A percentile compares a stretch with the other conserved stretches of the same genome.
These are phyloP conservation scores for Sporisorium iseilematis-ciliati DNA, from an alignment of 1,284 basidiomycete genomes.

Conservation along the genomic window DNA sequence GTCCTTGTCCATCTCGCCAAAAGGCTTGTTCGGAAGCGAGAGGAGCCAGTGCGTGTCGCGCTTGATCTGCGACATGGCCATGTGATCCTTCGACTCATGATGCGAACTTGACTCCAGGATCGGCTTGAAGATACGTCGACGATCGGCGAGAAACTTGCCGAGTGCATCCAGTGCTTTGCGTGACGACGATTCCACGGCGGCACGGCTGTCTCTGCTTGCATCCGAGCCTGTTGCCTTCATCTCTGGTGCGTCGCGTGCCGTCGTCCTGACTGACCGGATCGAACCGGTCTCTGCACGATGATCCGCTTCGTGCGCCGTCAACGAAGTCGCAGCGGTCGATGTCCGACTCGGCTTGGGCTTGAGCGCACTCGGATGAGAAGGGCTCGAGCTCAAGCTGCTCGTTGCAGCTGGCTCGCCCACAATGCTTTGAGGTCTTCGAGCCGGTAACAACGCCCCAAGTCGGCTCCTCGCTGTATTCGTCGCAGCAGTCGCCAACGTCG, in stretches of 20 bases:
- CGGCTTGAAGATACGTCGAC: slow-evolving; percentile 66
- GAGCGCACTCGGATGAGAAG: slow-evolving; percentile 18
- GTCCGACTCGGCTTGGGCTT: slow-evolving; percentile 35
- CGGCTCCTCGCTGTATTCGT: slow-evolving; percentile 49
- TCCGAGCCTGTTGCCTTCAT: slow-evolving; percentile 35
- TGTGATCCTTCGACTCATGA: slow-evolving; percentile 48
- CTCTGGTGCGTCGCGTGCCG: slow-evolving; percentile 37
- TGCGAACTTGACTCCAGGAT: slow-evolving; percentile 49
- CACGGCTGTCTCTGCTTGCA: slow-evolving; percentile 30
- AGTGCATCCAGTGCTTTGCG: slow-evolving; percentile 62
- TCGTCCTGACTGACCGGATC: slow-evolving; percentile 42
- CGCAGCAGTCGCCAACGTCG: slow-evolving; percentile 29
- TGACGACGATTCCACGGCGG: slow-evolving; percentile 16
- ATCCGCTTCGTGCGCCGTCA: slow-evolving; percentile 23
- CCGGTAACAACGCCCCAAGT: slow-evolving; percentile 55
- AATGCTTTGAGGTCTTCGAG: slow-evolving; percentile 50
- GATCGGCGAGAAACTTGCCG: slow-evolving; percentile 66
- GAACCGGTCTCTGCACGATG: slow-evolving; percentile 30
- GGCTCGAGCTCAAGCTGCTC: slow-evolving; percentile 41
- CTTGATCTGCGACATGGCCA: slow-evolving; percentile 56
- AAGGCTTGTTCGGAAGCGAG: slow-evolving; percentile 49
- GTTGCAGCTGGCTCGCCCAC: slow-evolving; percentile 26
- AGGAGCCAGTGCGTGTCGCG: slow-evolving; percentile 57
- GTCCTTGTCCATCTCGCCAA: slow-evolving; percentile 53
- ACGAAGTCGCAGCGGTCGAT: slow-evolving; percentile 9